A percentile compares a stretch with the other conserved stretches of the same genome.
Conservation (phyloP, 768 basidiomycete genomes). For the Tylopilus vinaceipallidus region DNA sequence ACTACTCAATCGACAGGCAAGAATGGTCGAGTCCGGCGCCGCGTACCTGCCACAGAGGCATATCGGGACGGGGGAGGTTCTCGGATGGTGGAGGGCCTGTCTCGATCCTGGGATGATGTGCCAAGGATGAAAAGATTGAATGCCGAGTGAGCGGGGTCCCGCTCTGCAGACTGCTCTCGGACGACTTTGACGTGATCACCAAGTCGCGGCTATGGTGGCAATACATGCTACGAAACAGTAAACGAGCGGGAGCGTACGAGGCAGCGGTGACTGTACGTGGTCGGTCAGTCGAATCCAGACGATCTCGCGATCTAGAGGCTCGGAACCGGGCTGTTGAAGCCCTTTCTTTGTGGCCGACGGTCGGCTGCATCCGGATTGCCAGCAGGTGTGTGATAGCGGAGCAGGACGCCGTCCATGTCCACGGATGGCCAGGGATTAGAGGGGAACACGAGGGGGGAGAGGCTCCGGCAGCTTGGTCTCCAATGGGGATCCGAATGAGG, state of each 20-base stretch:
- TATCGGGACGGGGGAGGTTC: slow-evolving; percentile 10
- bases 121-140: slow-evolving; percentile 30
- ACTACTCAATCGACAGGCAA: slow-evolving; percentile 7
- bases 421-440: slow-evolving; percentile 13
- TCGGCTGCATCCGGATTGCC: slow-evolving; percentile 6
- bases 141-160: slow-evolving; percentile 24
- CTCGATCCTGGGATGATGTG: slow-evolving; percentile 19
- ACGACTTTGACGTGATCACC: slow-evolving; percentile 20
- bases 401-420: slow-evolving; percentile 14
- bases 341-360: slow-evolving; percentile 10
- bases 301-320: slow-evolving; percentile 2
- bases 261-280: slow-evolving; percentile 6
- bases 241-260: not conserved
- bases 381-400: slow-evolving; percentile 12
- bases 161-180: slow-evolving; percentile 21
- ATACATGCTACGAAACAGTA: slow-evolving; percentile 1
- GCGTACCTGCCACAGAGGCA: slow-evolving; percentile 15
- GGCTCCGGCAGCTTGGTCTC: too few relatives aligned
- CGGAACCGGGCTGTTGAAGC: slow-evolving; percentile 2
- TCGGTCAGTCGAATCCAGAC: slow-evolving; percentile 1
- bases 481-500: too few relatives aligned
- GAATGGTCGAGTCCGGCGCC: too few relatives aligned
- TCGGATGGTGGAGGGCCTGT: slow-evolving; percentile 11
- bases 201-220: slow-evolving; percentile 3
- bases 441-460: slow-evolving; percentile 26